phyloP scores from a whole-genome alignment of 768 basidiomycete genomes.

The Cystofilobasidium macerans region DNA sequence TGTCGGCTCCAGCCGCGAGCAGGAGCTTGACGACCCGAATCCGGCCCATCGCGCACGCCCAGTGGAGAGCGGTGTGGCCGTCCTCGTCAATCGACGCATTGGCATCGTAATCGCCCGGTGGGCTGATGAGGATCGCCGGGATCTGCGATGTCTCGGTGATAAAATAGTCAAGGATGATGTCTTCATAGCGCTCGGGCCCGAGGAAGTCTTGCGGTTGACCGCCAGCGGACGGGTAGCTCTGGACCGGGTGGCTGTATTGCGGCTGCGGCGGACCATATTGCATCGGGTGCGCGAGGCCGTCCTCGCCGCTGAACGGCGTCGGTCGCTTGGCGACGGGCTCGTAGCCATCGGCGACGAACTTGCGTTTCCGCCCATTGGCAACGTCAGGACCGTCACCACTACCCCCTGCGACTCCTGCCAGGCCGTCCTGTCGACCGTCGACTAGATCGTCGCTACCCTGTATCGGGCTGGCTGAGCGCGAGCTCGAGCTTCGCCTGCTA shows the following conservation, averaged over 20 bases:
- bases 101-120: conserved; percentile 83
- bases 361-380: conserved; percentile 11
- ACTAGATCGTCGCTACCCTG: conserved; percentile 46
- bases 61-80: conserved; percentile 90
- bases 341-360: conserved; percentile 21
- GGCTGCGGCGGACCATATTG: conserved; percentile 12
- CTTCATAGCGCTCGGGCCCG: conserved; percentile 53
- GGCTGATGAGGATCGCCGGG: conserved; percentile 72
- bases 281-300: conserved; percentile 4
- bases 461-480: conserved; percentile 87
- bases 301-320: conserved; percentile 3
- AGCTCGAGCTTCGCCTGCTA: conserved; percentile 71
- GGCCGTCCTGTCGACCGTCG: conserved; percentile 41
- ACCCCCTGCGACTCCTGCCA: conserved; percentile 36
- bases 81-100: conserved; percentile 97
- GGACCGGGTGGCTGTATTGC: background rate
- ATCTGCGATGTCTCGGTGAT: conserved; percentile 92
- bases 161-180: conserved; percentile 96
- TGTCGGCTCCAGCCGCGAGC: conserved; percentile 85
- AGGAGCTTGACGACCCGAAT: conserved; percentile 90
- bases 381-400: conserved; percentile 27
- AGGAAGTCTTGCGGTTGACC: conserved; percentile 27
- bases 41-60: conserved; percentile 98
- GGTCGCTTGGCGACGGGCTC: conserved; percentile 17
- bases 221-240: background rate